Evolutionary conservation across 2,329 filamentous ascomycete genomes (phyloP).

Genomic region (Trichoderma harzianum): DNA sequence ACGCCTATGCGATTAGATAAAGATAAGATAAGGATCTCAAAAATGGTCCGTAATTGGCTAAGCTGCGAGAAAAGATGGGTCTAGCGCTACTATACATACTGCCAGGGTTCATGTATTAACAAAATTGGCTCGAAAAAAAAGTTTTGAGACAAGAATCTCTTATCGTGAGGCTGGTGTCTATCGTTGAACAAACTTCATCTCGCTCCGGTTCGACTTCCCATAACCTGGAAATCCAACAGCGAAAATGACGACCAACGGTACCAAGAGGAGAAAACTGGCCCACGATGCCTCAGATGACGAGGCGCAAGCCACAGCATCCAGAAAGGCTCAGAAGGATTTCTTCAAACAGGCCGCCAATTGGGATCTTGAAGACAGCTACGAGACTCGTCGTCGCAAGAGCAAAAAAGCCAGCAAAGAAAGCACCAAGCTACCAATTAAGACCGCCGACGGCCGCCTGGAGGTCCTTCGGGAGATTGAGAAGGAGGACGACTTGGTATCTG

Average conservation of each 20-base stretch:
- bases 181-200: slow-evolving; percentile 7
- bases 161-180: background rate
- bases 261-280: slow-evolving; percentile 58
- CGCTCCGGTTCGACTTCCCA: background rate
- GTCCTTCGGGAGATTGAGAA: slow-evolving; percentile 54
- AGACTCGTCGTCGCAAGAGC: slow-evolving; percentile 72
- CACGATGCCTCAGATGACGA: slow-evolving; percentile 50
- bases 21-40: background rate
- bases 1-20: background rate
- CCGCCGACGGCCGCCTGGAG: slow-evolving; percentile 69
- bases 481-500: slow-evolving; percentile 54
- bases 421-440: slow-evolving; percentile 82
- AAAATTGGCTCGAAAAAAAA: slow-evolving; percentile 25
- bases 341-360: slow-evolving; percentile 74
- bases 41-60: fast-evolving
- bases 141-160: slow-evolving; percentile 2
- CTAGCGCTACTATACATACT: background rate
- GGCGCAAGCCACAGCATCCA: slow-evolving; percentile 31
- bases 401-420: slow-evolving; percentile 70
- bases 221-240: background rate
- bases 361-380: slow-evolving; percentile 91
- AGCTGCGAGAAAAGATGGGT: fast-evolving
- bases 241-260: slow-evolving; percentile 47
- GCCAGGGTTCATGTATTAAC: slow-evolving; percentile 20
- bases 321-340: slow-evolving; percentile 59